Base-by-base conservation (phyloP, 805 yeast species). In the Candida nemodendra region DNA sequence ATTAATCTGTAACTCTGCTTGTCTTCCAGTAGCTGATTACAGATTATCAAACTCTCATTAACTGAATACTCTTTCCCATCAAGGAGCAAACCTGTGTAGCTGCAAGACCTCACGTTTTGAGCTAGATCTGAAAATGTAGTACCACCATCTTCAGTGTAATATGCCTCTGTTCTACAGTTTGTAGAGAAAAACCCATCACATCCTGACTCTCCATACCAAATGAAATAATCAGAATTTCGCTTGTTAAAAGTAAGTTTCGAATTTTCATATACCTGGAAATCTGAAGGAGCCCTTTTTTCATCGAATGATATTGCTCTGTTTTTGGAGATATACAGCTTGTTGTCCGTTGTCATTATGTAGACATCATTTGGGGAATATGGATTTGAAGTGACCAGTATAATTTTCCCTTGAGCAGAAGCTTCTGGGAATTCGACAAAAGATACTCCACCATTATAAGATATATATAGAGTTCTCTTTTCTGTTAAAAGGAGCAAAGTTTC, bases 401-500 rank as follows among this genome's bases (percentile, higher is more conserved):
- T 67, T 12, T 66, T 66, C 13, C 75, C 65, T 7, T 50, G 59
- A 12, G 54, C 52, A 29, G 52, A 45, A 2, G 68, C 64, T 15
- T 76, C 58, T 9, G 21, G 37, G 21, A 51, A 41, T 33, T 54
- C 56, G 18, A 58, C 59, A 63, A 84, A 76, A 2, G 56, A 51
- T 3, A 61, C 52, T 11, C 91, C 91, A 27, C 84, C 84, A 56
- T 88, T 80, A 50, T 74, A 81, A 0, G 96, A 84, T 6, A 86
- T 72, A 50, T 66, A 82, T 2, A 79, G 72, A 4, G 66, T 64
- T 31, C 74, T 68, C 9, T 69, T 65, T 18, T 63, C 56, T 0
- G 91, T 82, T 33, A 76, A 64, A 5, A 85, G 62, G 12, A 91
- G 55, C 6, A 91, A 57, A 0, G 89, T 76, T 53, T 84, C 90